Conservation (phyloP, 805 yeast genomes). For the Metschnikowia dekortorum region DNA sequence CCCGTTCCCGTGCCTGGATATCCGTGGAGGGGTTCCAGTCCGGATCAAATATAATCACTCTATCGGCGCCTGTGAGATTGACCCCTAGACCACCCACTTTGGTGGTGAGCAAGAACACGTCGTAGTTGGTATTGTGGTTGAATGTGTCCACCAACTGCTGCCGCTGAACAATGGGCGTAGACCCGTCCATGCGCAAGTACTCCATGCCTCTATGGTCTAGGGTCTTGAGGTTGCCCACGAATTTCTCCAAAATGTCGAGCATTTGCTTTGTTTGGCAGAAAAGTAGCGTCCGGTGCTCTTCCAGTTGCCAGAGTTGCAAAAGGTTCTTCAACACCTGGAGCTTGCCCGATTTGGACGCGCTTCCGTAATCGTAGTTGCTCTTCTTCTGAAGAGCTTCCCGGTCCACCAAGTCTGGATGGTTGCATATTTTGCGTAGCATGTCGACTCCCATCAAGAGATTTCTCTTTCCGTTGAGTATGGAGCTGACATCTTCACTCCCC, state of each 20-base stretch:
- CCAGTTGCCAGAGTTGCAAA: conserved; percentile 67
- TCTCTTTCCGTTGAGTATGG: conserved; percentile 69
- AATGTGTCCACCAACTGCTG: conserved; percentile 79
- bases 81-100: conserved; percentile 96
- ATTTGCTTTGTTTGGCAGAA: conserved; percentile 93
- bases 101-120: conserved; percentile 80
- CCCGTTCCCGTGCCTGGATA: conserved; percentile 92
- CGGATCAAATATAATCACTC: conserved; percentile 93
- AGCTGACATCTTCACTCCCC: conserved; percentile 66
- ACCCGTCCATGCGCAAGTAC: conserved; percentile 90
- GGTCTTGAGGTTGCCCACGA: conserved; percentile 39
- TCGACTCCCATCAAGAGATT: conserved; percentile 89
- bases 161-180: conserved; percentile 72
- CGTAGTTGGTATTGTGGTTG: conserved; percentile 54
- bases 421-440: conserved; percentile 84
- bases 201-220: conserved; percentile 24
- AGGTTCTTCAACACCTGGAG: conserved; percentile 82
- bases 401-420: conserved; percentile 84
- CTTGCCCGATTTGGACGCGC: conserved; percentile 71
- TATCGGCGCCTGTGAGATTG: conserved; percentile 88
- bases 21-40: conserved; percentile 99
- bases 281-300: conserved; percentile 75
- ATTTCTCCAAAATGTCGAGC: conserved; percentile 79
- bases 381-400: conserved; percentile 34
- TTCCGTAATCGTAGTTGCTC: conserved; percentile 45